These are phyloP conservation scores for Daldinia grandis DNA, from an alignment of 495 filamentous ascomycete species.

Conservation along the genomic window DNA sequence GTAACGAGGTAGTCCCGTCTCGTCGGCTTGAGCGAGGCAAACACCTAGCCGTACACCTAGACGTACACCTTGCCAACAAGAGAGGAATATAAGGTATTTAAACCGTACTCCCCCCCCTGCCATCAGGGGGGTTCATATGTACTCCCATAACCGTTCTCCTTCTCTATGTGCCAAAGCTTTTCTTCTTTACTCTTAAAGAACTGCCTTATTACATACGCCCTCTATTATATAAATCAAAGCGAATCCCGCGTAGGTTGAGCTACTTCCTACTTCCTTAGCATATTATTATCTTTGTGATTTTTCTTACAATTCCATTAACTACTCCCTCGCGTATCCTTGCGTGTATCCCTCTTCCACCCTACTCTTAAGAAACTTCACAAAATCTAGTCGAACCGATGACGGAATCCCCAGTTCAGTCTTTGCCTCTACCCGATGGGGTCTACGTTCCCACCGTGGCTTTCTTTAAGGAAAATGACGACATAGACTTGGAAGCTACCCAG, in stretches of 20 bases:
- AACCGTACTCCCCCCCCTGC: constrained; percentile 17
- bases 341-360: not conserved
- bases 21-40: constrained; percentile 6
- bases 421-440: constrained; percentile 59
- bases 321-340: not conserved
- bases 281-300: not conserved
- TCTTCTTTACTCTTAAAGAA: not conserved
- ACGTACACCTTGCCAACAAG: constrained; percentile 1
- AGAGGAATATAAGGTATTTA: constrained; percentile 24
- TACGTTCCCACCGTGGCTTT: constrained; percentile 78
- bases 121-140: constrained; percentile 16
- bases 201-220: not conserved
- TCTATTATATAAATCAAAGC: not conserved
- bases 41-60: not conserved
- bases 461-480: constrained; percentile 64
- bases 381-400: constrained; percentile 31
- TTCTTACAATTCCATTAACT: not conserved
- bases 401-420: constrained; percentile 24
- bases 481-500: constrained; percentile 72
- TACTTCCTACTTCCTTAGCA: constrained; percentile 1
- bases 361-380: not conserved
- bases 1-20: not conserved
- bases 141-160: constrained; percentile 11
- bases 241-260: constrained; percentile 1
- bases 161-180: constrained; percentile 4